Base-by-base conservation (phyloP, 2,329 filamentous ascomycete species). In the Exophiala sp. region DNA sequence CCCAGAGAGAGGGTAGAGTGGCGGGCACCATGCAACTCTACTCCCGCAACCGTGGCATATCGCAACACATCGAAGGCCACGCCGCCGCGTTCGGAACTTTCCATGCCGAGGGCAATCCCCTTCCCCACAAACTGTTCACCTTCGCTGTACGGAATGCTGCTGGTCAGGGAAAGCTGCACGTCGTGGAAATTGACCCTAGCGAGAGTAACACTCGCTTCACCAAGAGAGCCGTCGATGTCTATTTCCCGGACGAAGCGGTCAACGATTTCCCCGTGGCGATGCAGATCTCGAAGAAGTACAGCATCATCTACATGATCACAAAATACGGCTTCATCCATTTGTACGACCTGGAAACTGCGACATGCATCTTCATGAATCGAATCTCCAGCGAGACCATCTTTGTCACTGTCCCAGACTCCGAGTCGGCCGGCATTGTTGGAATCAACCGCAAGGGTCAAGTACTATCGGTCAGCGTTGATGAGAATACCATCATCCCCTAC, bases 331-430 rank as follows among this genome's bases (percentile, higher is more conserved):
- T 97, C 73, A 97, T 98, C 63, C 93, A 98, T 71, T 80, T 98
- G 19, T 97, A 98, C 72, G 94, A 98, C 65, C 81, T 98, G 50
- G 94, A 98, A 75, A 93, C 87, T 6, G 94, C 88, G 51, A 86
- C 86, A 10, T 94, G 88, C 68, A 93, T 98, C 66, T 98, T 96
- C 80, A 94, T 98, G 89, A 98, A 98, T 78, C 86, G 94, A 62
- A 98, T 98, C 64, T 98, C 93, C 27, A 95, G 89, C 75, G 93
- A 98, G 67, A 98, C 93, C 21, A 97, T 98, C 67, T 98, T 98
- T 74, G 94, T 91, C 21, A 96, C 90, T 16, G 85, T 88, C 40
- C 74, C 83, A 29, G 93, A 98, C 67, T 79, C 80, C 47, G 83
- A 89, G 18, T 94, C 88, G 14, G 81, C 85, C 39, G 94, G 94